Percentiles rank a stretch among this genome's conserved stretches.
Conservation (phyloP, 2,329 filamentous ascomycete species). For the Trematosphaeria pertusa region DNA sequence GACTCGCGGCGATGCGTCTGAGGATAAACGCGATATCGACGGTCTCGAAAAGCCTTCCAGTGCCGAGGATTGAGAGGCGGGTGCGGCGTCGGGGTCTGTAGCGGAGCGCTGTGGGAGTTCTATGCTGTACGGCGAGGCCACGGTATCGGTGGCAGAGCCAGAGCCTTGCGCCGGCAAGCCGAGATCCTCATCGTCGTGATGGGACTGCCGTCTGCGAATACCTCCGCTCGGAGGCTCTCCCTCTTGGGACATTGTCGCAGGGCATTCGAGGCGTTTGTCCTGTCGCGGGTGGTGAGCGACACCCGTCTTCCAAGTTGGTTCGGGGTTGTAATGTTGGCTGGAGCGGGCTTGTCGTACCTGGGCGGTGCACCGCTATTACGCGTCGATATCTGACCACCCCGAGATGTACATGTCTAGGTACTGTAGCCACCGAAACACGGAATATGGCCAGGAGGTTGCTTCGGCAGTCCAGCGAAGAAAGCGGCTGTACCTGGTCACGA, state of each 20-base stretch:
- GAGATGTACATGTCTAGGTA: background rate
- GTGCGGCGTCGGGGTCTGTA: slow-evolving; percentile 15
- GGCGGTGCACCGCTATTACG: background rate
- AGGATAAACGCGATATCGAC: slow-evolving; percentile 32
- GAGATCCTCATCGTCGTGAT: slow-evolving; percentile 32
- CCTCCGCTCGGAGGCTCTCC: slow-evolving; percentile 34
- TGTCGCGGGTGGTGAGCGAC: too few relatives aligned
- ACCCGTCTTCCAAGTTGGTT: background rate
- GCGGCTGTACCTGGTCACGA: slow-evolving; percentile 6
- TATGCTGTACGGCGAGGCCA: slow-evolving; percentile 23
- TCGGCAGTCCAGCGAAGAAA: background rate
- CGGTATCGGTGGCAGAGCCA: too few relatives aligned
- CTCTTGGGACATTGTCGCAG: slow-evolving; percentile 33
- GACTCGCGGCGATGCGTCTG: slow-evolving; percentile 39
- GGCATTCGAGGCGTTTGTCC: slow-evolving; percentile 34
- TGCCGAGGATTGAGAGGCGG: slow-evolving; percentile 29
- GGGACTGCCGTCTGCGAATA: slow-evolving; percentile 39
- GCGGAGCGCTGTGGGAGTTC: slow-evolving; percentile 14
- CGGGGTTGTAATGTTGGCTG: background rate
- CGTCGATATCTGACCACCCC: background rate
- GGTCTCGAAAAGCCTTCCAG: slow-evolving; percentile 30
- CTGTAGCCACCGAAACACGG: background rate
- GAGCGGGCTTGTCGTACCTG: slow-evolving; percentile 1
- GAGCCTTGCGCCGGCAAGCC: slow-evolving; percentile 15
- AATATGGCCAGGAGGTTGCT: background rate